Percentiles rank a stretch among this genome's conserved stretches.
Evolutionary conservation across 164 flowering plant genomes (phyloP).

Genomic region (Macadamia tetraphylla): DNA sequence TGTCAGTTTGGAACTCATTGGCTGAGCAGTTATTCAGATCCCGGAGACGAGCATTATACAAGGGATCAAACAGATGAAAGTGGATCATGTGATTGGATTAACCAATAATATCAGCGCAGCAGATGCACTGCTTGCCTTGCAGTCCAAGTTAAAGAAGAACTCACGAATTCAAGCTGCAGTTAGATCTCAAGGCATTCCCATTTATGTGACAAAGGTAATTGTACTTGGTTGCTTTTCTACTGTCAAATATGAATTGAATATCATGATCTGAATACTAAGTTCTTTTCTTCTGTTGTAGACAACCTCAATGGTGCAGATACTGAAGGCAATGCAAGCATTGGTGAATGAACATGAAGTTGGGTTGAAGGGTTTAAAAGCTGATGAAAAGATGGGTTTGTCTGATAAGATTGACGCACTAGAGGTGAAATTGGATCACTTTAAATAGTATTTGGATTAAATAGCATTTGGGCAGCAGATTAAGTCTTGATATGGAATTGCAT

Average conservation of each 20-base stretch:
- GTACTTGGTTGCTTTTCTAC: neutral
- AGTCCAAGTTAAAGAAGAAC: conserved; percentile 82
- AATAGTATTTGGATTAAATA: neutral
- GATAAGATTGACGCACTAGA: conserved; percentile 86
- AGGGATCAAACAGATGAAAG: conserved; percentile 56
- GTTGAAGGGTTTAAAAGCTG: conserved; percentile 30
- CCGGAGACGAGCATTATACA: conserved; percentile 64
- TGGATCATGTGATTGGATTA: conserved; percentile 45
- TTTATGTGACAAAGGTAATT: conserved; percentile 70
- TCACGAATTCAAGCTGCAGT: conserved; percentile 75
- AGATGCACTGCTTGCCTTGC: conserved; percentile 80
- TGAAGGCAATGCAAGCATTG: conserved; percentile 57
- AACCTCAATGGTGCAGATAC: conserved; percentile 59
- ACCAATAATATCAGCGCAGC: conserved; percentile 90
- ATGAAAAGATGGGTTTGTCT: conserved; percentile 34
- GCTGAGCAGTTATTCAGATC: conserved; percentile 56
- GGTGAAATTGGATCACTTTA: conserved; percentile 29
- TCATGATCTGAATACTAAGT: neutral
- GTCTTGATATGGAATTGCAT: neutral
- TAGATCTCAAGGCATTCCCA: conserved; percentile 59
- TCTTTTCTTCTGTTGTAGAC: conserved; percentile 40
- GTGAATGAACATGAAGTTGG: conserved; percentile 41
- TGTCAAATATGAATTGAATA: neutral
- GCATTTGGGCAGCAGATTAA: neutral
- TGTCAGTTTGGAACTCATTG: conserved; percentile 32